These are phyloP conservation scores for Populus hybrid DNA, from an alignment of 441 rosid species.

Conservation along the genomic window DNA sequence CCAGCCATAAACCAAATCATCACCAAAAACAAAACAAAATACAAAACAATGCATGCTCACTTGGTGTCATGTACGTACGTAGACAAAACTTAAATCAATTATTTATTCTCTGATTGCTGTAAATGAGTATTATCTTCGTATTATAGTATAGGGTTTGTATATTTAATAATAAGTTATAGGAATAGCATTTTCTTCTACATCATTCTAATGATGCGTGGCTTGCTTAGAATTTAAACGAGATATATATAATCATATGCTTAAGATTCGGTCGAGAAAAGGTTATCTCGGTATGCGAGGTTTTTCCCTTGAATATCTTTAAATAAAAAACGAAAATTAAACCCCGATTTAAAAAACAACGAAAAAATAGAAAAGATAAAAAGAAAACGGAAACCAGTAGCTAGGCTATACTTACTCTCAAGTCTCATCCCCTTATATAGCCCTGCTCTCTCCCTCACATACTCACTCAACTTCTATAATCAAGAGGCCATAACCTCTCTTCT, in stretches of 20 bases:
- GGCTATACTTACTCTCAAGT: background rate
- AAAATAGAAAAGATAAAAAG: background rate
- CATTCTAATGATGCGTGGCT: background rate
- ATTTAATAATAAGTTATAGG: background rate
- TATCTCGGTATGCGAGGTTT: background rate
- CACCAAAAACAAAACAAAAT: background rate
- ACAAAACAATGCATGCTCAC: background rate
- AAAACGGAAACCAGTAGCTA: background rate
- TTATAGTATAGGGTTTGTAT: background rate
- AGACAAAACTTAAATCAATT: too few species aligned
- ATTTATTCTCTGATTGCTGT: background rate
- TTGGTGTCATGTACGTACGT: background rate
- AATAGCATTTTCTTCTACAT: background rate
- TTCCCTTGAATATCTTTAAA: too few species aligned
- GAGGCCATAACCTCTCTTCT: background rate
- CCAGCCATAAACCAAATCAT: background rate
- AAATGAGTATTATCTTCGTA: background rate
- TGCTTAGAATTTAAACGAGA: background rate
- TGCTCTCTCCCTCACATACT: background rate
- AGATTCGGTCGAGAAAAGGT: background rate
- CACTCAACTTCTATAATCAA: background rate
- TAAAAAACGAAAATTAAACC: background rate
- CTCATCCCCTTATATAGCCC: constrained; percentile 31
- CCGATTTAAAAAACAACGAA: background rate
- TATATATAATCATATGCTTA: too few species aligned